Base-by-base conservation (phyloP, 768 basidiomycete species). In the Podaxis rugospora region DNA sequence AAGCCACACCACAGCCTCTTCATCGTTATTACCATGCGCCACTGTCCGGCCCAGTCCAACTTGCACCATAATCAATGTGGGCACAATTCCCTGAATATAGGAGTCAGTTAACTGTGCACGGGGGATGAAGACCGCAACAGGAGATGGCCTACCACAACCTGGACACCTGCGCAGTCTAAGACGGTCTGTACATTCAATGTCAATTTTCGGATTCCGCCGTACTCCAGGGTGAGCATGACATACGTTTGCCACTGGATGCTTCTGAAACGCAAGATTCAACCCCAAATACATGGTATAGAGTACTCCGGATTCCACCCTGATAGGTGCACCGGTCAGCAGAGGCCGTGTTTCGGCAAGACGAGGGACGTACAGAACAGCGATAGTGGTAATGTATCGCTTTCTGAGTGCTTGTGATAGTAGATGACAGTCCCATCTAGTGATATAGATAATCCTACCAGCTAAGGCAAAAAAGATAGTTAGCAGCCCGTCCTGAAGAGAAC, bases 381-480 rank as follows among this genome's bases (percentile, higher is more conserved):
- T 70, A 3, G 74, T 71, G n/a, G 68, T 69, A 53, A 68, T 70
- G 37, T 74, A 76, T 51, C 71, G 69, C 35, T 66, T 64, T 14
- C 74, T 65, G 42, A 76, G 70, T 3, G 64, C 66, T 13, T 64
- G 54, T 21, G 67, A 71, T 6, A 76, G 57, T 23, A 74, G 63
- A 5, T 55, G 58, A 27, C 67, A 66, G 2, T 72, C 69, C 28
- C 67, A 68, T 1, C 64, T 66, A 4, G 70, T 66, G 7, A 76
- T 62, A 65, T 70, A 76, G 67, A 72, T 70, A 44, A 78, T 74
- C 35, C 75, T 69, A 18, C 71, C 75, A 14, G 74, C 76, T 77
- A 16, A 23, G 50, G 10, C 14, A 4, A 28, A 37, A 60, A 21
- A 61, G 21, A 32, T 28, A 28, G 37, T 35, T 40, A 11, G 61